These are phyloP conservation scores for Saccharomyces hybrid DNA, from an alignment of 1,139 yeast species.

Conservation along the genomic window DNA sequence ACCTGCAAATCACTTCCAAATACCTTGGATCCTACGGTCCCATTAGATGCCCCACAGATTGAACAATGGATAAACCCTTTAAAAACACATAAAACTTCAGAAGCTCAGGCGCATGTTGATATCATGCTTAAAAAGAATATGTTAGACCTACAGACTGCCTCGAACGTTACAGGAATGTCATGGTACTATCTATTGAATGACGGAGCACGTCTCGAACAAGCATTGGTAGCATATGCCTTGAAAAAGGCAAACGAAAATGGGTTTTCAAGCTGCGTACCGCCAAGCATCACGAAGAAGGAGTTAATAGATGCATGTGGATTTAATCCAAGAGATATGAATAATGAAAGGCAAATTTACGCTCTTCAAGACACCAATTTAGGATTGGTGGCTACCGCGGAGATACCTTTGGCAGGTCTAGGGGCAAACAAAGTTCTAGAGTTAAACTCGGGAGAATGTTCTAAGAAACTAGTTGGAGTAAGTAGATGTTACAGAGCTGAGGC, in stretches of 20 bases:
- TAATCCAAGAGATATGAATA: constrained; percentile 83
- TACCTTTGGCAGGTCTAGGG: constrained; percentile 78
- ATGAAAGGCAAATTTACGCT: constrained; percentile 78
- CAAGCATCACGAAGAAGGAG: constrained; percentile 74
- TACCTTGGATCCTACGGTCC: constrained; percentile 46
- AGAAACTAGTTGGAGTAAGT: constrained; percentile 70
- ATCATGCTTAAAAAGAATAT: constrained; percentile 39
- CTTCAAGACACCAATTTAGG: constrained; percentile 47
- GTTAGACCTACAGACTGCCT: constrained; percentile 63
- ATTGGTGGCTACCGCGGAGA: constrained; percentile 92
- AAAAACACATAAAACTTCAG: constrained; percentile 23
- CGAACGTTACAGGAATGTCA: constrained; percentile 74
- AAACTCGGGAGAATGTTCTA: constrained; percentile 21
- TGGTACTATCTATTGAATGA: constrained; percentile 84
- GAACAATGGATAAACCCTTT: constrained; percentile 45
- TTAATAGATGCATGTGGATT: constrained; percentile 88
- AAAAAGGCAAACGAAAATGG: constrained; percentile 59
- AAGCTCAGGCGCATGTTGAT: constrained; percentile 49
- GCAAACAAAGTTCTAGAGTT: constrained; percentile 36
- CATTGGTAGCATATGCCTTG: constrained; percentile 73
- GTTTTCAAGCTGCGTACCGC: constrained; percentile 69
- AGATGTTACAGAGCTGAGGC: constrained; percentile 95
- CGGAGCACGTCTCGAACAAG: constrained; percentile 87
- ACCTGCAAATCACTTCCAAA: constrained; percentile 57
- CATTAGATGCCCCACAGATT: constrained; percentile 39